A percentile compares a stretch with the other conserved stretches of the same genome.
These are phyloP conservation scores for Podaxis sp. DNA, from an alignment of 768 basidiomycete genomes.

Conservation along the genomic window DNA sequence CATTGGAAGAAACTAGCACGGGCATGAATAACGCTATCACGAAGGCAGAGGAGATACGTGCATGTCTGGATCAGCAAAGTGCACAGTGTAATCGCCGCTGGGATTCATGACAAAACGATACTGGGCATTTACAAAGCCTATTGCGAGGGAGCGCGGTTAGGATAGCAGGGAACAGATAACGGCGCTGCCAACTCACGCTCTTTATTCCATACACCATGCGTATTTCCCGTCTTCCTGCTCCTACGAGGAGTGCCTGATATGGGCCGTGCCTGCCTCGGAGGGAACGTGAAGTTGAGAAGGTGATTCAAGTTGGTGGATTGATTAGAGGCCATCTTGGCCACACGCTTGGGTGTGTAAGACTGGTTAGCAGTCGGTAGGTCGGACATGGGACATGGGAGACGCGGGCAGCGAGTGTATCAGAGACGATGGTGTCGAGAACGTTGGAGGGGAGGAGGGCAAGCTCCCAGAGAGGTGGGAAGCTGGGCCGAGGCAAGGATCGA, in stretches of 20 bases:
- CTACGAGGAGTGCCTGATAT: slow-evolving; percentile 64
- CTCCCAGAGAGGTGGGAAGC: slow-evolving; percentile 48
- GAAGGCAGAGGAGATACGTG: slow-evolving; percentile 37
- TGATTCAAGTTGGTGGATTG: slow-evolving; percentile 70
- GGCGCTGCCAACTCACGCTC: slow-evolving; percentile 66
- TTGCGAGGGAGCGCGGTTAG: not conserved
- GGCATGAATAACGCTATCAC: slow-evolving; percentile 15
- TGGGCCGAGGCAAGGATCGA: slow-evolving; percentile 27
- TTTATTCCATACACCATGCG: slow-evolving; percentile 80
- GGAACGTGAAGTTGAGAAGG: slow-evolving; percentile 92
- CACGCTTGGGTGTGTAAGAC: slow-evolving; percentile 52
- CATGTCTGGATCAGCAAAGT: slow-evolving; percentile 98
- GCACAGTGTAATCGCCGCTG: slow-evolving; percentile 86
- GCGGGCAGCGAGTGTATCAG: not conserved
- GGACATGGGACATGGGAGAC: slow-evolving; percentile 31
- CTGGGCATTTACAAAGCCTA: slow-evolving; percentile 94
- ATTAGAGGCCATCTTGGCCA: slow-evolving; percentile 65
- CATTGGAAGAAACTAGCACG: slow-evolving; percentile 84
- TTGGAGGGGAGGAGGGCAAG: slow-evolving; percentile 29
- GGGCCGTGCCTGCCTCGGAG: slow-evolving; percentile 75
- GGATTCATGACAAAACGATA: slow-evolving; percentile 97
- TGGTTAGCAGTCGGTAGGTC: slow-evolving; percentile 31
- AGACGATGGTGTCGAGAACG: not conserved
- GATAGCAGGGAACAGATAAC: slow-evolving; percentile 20
- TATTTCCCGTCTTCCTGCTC: slow-evolving; percentile 65